Base-by-base conservation (phyloP, 2,329 filamentous ascomycete genomes). In the Xylaria sp. region DNA sequence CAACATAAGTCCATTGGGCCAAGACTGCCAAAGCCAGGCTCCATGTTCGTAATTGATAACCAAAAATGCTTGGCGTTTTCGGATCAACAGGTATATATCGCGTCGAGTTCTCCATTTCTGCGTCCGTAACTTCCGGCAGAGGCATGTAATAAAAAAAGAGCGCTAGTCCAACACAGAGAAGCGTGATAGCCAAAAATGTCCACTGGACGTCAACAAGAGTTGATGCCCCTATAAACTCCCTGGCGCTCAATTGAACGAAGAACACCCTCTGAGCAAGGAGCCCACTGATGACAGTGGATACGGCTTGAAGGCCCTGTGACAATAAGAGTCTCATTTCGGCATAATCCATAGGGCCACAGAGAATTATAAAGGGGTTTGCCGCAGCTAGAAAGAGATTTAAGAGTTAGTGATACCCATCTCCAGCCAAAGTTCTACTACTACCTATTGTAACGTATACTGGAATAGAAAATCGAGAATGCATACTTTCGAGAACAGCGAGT, bases 121-220 rank as follows among this genome's bases (percentile, higher is more conserved):
- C 78, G 70, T 90, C 88, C 44, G 82, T 84, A 9, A 89, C 85
- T 72, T 90, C 89, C 0, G 89, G 89, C 2, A 91, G 81, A 0
- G 89, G 89, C 84, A 90, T 88, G 74, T 91, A 91, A 76, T 88
- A 91, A 77, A 91, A 90, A 76, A 91, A 88, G 3, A 91, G 81
- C 0, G 89, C 92, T 2, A 97, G 84, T 2, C 88, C 83, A 62
- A 91, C 92, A 67, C 91, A 92, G 65, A 94, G 90, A 28, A 91
- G 84, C 0, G 92, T 93, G 69, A 95, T 91, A 65, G 90, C 91
- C n/a, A 96, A 86, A 74, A 96, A 96, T 0, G 92, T 92, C 91
- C 91, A 97, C 79, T 96, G 93, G 1, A 95, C 91, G 69, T 91
- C 89, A 70, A 92, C 86, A 2, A 96, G 84, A 1, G 87, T 87